Evolutionary conservation across 2,329 filamentous ascomycete species (phyloP).

Genomic region (Gnomoniopsis smithogilvyi): DNA sequence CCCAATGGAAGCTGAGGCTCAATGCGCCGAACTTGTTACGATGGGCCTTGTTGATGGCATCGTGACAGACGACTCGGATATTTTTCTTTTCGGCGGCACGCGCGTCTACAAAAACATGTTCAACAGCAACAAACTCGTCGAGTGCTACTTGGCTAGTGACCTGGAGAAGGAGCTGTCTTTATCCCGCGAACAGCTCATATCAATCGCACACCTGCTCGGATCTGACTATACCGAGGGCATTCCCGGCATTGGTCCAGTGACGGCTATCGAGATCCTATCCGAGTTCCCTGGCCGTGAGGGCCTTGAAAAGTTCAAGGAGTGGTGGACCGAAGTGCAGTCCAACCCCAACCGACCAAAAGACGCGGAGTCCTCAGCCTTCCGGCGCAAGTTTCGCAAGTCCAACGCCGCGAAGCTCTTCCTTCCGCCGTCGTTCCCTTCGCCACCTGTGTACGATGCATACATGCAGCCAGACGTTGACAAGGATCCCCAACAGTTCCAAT

Average conservation of each 20-base stretch:
- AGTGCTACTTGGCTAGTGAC: conserved; percentile 85
- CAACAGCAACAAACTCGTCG: conserved; percentile 95
- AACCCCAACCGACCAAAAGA: conserved; percentile 58
- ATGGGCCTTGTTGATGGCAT: conserved; percentile 93
- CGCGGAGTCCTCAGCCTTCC: conserved; percentile 64
- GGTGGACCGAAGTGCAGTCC: conserved; percentile 80
- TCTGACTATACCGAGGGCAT: conserved; percentile 95
- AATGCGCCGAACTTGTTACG: conserved; percentile 86
- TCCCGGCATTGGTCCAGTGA: conserved; percentile 87
- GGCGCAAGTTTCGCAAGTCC: conserved; percentile 78
- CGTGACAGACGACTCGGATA: conserved; percentile 95
- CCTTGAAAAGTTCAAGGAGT: conserved; percentile 75
- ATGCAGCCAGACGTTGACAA: conserved; percentile 80
- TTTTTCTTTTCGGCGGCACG: conserved; percentile 93
- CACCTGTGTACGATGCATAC: conserved; percentile 79
- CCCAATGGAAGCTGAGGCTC: conserved; percentile 98
- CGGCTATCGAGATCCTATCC: conserved; percentile 87
- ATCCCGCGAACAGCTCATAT: conserved; percentile 81
- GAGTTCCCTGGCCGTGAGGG: conserved; percentile 68
- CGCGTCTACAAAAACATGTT: conserved; percentile 99
- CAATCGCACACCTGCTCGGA: conserved; percentile 85
- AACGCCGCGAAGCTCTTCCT: conserved; percentile 85
- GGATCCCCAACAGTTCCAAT: conserved; percentile 77
- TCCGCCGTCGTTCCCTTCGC: conserved; percentile 73
- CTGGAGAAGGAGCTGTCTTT: conserved; percentile 87